Evolutionary conservation across 2,329 filamentous ascomycete genomes (phyloP).

Genomic region (Xylariaceae sp.): DNA sequence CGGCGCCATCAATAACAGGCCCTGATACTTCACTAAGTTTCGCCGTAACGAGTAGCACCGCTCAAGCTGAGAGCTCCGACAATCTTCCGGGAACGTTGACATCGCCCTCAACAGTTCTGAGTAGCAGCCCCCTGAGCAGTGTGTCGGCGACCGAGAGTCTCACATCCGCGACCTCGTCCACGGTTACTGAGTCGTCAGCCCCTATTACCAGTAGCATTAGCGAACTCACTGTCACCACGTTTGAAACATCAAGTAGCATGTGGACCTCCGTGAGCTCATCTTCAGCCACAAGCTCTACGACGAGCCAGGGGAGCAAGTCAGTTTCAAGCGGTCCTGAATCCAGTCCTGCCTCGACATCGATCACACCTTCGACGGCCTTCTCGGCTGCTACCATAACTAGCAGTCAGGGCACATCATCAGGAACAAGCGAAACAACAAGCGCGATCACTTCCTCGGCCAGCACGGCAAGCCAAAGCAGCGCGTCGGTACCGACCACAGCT

Average conservation of each 20-base stretch:
- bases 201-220: slow-evolving; percentile 15
- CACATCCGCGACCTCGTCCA: slow-evolving; percentile 7
- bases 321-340: neutral
- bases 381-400: neutral
- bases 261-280: slow-evolving; percentile 6
- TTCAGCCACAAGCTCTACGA: neutral
- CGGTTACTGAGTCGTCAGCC: slow-evolving; percentile 10
- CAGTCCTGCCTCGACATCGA: slow-evolving; percentile 5
- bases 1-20: neutral
- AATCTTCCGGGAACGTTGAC: neutral
- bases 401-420: neutral
- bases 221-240: slow-evolving; percentile 2
- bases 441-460: neutral
- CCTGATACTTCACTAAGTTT: neutral
- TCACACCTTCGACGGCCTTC: neutral
- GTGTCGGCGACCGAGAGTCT: slow-evolving; percentile 26
- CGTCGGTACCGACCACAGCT: neutral
- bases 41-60: neutral
- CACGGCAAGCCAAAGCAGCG: slow-evolving; percentile 8
- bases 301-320: slow-evolving; percentile 6
- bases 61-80: neutral
- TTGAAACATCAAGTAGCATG: slow-evolving; percentile 1
- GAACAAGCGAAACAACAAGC: slow-evolving; percentile 1
- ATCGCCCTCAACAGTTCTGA: neutral
- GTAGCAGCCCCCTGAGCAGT: slow-evolving; percentile 20